A percentile compares a stretch with the other conserved stretches of the same genome.
Conservation (phyloP, 129 eudicot genomes). For the Kitagawia praeruptora region DNA sequence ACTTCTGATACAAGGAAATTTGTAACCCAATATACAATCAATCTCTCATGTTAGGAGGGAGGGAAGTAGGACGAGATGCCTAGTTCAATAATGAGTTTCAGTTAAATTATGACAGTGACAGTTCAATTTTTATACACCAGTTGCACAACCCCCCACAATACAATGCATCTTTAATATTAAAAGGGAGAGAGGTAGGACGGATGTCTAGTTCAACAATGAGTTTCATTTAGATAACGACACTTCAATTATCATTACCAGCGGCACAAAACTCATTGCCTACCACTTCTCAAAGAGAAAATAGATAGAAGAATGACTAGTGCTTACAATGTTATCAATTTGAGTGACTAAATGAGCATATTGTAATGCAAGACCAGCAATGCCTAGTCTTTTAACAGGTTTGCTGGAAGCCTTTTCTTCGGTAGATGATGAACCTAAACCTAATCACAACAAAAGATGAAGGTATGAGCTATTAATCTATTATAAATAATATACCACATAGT, state of each 20-base stretch:
- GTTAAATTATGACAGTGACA: not conserved
- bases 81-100: conserved; percentile 12
- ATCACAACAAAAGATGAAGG: conserved; percentile 3
- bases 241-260: not conserved
- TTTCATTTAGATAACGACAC: not conserved
- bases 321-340: conserved; percentile 90
- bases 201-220: conserved; percentile 36
- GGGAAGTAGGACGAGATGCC: conserved; percentile 88
- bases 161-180: conserved; percentile 65
- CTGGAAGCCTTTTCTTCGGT: conserved; percentile 31
- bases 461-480: too few species aligned
- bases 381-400: conserved; percentile 62
- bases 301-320: conserved; percentile 12
- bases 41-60: conserved; percentile 86
- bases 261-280: not conserved
- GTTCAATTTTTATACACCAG: not conserved
- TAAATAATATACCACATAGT: not conserved
- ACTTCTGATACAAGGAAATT: not conserved
- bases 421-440: conserved; percentile 18
- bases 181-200: conserved; percentile 79
- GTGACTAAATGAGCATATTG: conserved; percentile 84
- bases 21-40: conserved; percentile 66
- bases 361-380: conserved; percentile 86
- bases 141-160: conserved; percentile 27
- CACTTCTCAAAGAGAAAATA: conserved; percentile 2